phyloP scores from a whole-genome alignment of 2,329 filamentous ascomycete genomes.

The Beauveria pseudobassiana region DNA sequence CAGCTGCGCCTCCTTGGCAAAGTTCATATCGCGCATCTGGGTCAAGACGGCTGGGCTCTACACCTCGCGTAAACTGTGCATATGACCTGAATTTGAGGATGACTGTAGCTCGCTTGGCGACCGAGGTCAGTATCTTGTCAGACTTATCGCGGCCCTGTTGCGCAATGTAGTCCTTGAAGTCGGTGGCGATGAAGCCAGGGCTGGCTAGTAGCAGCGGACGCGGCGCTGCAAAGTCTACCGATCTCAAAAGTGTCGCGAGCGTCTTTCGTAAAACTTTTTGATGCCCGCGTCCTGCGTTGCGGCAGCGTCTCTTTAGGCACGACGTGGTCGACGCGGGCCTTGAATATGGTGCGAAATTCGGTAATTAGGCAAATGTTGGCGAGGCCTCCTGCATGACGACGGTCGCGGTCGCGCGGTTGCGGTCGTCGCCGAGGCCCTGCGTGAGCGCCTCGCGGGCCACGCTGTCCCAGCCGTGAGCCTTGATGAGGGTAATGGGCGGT shows the following conservation, averaged over 20 bases:
- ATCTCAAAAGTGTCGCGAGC: constrained; percentile 66
- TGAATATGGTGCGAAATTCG: constrained; percentile 68
- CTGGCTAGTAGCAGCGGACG: constrained; percentile 77
- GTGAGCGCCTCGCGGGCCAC: constrained; percentile 71
- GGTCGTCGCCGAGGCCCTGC: constrained; percentile 71
- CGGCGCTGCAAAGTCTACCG: constrained; percentile 64
- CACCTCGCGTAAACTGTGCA: constrained; percentile 83
- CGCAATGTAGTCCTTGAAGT: constrained; percentile 68
- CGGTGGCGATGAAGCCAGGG: constrained; percentile 77
- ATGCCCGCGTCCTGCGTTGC: constrained; percentile 64
- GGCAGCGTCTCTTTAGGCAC: constrained; percentile 56
- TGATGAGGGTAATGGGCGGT: constrained; percentile 80
- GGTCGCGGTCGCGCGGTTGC: constrained; percentile 75
- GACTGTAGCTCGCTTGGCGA: constrained; percentile 58
- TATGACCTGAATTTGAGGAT: constrained; percentile 74
- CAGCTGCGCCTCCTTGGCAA: constrained; percentile 70
- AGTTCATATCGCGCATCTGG: constrained; percentile 80
- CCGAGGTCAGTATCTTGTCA: constrained; percentile 62
- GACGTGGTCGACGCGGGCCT: constrained; percentile 52
- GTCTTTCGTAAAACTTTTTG: constrained; percentile 66
- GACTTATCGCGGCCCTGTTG: constrained; percentile 49
- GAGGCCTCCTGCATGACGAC: constrained; percentile 86
- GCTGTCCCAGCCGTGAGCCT: constrained; percentile 80
- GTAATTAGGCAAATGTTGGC: constrained; percentile 80
- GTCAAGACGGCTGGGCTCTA: constrained; percentile 69